Evolutionary conservation across 306 rosid genomes (phyloP).

Genomic region (Prunus persica): Prunus_persica_NCBIv2 NC_034012.1:2516501-2517000

Average conservation of each 20-base stretch:
- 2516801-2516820: background rate
- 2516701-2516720: background rate
- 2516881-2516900: background rate
- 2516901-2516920: background rate
- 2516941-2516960: constrained; percentile 4
- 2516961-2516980: background rate
- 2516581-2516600: background rate
- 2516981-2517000: background rate
- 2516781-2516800: background rate
- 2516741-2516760: background rate
- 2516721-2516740: background rate
- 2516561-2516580: background rate
- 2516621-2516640: constrained; percentile 2
- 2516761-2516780: background rate
- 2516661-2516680: background rate
- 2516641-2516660: background rate
- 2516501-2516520: too few species aligned
- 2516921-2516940: background rate
- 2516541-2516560: background rate
- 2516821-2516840: background rate
- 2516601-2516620: background rate
- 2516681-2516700: background rate
- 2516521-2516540: too few species aligned
- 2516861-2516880: background rate
- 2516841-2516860: background rate